A percentile compares a stretch with the other conserved stretches of the same genome.
Conservation (phyloP, 1,284 basidiomycete genomes). For the Cerioporus squamosus region DNA sequence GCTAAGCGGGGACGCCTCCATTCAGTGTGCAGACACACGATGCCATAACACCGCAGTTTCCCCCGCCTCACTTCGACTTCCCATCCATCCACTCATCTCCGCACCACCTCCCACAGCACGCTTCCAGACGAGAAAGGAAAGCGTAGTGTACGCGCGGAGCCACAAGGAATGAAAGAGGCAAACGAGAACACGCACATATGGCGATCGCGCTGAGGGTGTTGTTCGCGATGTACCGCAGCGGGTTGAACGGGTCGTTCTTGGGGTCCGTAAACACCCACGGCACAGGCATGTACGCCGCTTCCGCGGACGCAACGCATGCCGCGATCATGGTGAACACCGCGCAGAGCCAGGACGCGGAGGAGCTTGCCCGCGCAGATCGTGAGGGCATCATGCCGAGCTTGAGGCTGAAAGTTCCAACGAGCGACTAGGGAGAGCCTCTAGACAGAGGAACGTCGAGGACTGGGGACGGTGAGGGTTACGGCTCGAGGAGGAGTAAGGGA, state of each 20-base stretch:
- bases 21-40: background rate
- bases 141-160: background rate
- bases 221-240: conserved; percentile 63
- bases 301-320: conserved; percentile 5
- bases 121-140: conserved; percentile 9
- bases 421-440: too few relatives aligned
- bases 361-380: background rate
- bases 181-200: conserved; percentile 41
- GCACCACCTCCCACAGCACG: background rate
- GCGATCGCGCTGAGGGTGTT: conserved; percentile 60
- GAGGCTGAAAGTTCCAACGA: too few relatives aligned
- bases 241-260: conserved; percentile 57
- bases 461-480: too few relatives aligned
- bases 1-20: too few relatives aligned
- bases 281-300: conserved; percentile 38
- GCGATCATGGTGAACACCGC: conserved; percentile 7
- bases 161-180: background rate
- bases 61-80: background rate
- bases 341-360: background rate
- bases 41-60: background rate
- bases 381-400: background rate
- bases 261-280: conserved; percentile 44
- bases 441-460: too few relatives aligned
- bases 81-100: background rate
- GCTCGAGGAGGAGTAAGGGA: too few relatives aligned